These are phyloP conservation scores for Microdochium paspali DNA, from an alignment of 2,329 filamentous ascomycete species.

Conservation along the genomic window DNA sequence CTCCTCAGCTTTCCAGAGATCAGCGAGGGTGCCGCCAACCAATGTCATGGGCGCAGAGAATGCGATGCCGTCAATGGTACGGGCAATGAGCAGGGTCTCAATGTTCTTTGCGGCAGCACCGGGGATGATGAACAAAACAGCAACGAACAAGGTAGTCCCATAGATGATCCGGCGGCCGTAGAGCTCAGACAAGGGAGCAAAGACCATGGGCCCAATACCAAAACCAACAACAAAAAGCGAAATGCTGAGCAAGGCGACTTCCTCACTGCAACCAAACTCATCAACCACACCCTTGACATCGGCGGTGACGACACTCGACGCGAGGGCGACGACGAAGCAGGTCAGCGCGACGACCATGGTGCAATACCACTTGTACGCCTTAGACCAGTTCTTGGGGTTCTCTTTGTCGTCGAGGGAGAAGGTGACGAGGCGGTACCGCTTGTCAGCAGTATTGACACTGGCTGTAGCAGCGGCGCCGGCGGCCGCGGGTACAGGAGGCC, in stretches of 20 bases:
- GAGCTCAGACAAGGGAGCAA: constrained; percentile 71
- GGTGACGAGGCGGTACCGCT: constrained; percentile 47
- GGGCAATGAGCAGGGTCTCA: constrained; percentile 63
- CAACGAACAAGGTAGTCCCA: constrained; percentile 54
- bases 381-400: constrained; percentile 82
- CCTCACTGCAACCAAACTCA: constrained; percentile 59
- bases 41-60: constrained; percentile 83
- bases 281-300: constrained; percentile 56
- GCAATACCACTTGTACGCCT: constrained; percentile 69
- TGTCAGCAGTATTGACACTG: background rate
- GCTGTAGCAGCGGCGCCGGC: constrained; percentile 7
- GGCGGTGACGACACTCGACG: constrained; percentile 68
- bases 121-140: constrained; percentile 72
- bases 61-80: constrained; percentile 71
- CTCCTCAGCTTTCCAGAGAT: constrained; percentile 79
- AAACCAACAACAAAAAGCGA: constrained; percentile 76
- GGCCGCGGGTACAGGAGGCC: constrained; percentile 19
- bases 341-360: constrained; percentile 77
- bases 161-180: constrained; percentile 66
- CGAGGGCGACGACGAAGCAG: constrained; percentile 65
- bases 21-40: constrained; percentile 72
- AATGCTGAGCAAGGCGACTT: constrained; percentile 64
- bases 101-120: constrained; percentile 72
- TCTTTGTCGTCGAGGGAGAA: constrained; percentile 64
- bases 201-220: constrained; percentile 70